These are phyloP conservation scores for Aspergillus unguis DNA, from an alignment of 2,329 filamentous ascomycete species.

Conservation along the genomic window DNA sequence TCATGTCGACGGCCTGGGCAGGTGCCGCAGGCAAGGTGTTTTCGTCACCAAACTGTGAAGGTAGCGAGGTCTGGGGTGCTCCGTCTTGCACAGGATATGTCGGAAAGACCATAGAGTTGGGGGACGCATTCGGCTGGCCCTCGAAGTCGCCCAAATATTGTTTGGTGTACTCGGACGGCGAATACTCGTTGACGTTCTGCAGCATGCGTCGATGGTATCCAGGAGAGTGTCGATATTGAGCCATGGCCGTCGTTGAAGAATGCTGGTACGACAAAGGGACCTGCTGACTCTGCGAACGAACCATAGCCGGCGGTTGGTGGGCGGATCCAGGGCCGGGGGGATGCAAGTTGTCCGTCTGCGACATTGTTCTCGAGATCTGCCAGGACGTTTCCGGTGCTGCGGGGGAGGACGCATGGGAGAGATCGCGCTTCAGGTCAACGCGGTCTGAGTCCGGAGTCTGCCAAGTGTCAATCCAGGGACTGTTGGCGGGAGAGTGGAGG, in stretches of 20 bases:
- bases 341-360: conserved; percentile 24
- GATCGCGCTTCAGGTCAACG: conserved; percentile 30
- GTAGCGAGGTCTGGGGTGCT: conserved; percentile 15
- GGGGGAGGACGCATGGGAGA: conserved; percentile 31
- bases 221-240: conserved; percentile 32
- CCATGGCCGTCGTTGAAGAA: conserved; percentile 20
- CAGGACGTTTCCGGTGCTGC: conserved; percentile 23
- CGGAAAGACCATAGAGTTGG: conserved; percentile 25
- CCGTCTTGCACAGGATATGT: conserved; percentile 25
- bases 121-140: conserved; percentile 19
- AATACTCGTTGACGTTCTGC: conserved; percentile 41
- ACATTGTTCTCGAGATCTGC: conserved; percentile 26
- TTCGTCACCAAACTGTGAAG: conserved; percentile 17
- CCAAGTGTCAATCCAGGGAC: conserved; percentile 42
- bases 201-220: conserved; percentile 30
- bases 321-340: conserved; percentile 26
- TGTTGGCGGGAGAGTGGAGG: conserved; percentile 25
- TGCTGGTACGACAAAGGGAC: conserved; percentile 32
- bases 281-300: conserved; percentile 40
- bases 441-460: conserved; percentile 40
- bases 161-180: conserved; percentile 42
- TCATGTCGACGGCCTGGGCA: conserved; percentile 41
- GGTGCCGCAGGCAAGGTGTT: conserved; percentile 24
- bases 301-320: conserved; percentile 35
- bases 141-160: conserved; percentile 34